These are phyloP conservation scores for Phytophthora litchii DNA, from an alignment of 352 stramenopile genomes.

Conservation along the genomic window DNA sequence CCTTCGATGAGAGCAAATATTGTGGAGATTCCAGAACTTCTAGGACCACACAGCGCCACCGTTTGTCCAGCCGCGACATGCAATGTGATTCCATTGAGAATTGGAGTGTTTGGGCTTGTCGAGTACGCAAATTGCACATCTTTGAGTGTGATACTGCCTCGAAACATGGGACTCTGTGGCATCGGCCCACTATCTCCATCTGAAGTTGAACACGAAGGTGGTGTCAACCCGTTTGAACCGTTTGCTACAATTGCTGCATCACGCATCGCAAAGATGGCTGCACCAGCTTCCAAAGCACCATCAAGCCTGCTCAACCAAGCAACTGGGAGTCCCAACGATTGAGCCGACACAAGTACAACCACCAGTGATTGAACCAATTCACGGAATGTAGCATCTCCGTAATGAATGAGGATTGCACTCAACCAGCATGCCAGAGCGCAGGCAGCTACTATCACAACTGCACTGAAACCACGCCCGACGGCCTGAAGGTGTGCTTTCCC, in stretches of 20 bases:
- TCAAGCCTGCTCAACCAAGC: conserved; percentile 36
- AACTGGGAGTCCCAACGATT: conserved; percentile 38
- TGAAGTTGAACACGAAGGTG: conserved; percentile 16
- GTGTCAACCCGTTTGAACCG: conserved; percentile 10
- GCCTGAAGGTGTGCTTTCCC: conserved; percentile 41
- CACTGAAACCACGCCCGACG: conserved; percentile 69
- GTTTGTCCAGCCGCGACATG: conserved; percentile 39
- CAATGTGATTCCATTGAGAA: conserved; percentile 30
- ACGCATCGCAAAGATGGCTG: conserved; percentile 33
- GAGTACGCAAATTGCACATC: conserved; percentile 54
- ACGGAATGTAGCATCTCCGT: conserved; percentile 46
- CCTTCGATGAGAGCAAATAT: conserved; percentile 63
- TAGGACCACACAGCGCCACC: conserved; percentile 37
- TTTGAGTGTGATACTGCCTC: conserved; percentile 45
- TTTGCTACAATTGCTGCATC: conserved; percentile 26
- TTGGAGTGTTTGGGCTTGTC: conserved; percentile 19
- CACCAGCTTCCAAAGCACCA: conserved; percentile 30
- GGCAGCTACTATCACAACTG: conserved; percentile 40
- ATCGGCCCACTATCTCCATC: conserved; percentile 13
- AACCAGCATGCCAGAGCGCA: conserved; percentile 72
- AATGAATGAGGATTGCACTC: conserved; percentile 48
- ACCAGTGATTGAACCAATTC: conserved; percentile 51
- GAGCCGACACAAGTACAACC: conserved; percentile 46
- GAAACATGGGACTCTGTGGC: conserved; percentile 25
- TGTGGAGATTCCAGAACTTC: conserved; percentile 56